Conservation (phyloP, 805 yeast species). For the Cyberlindnera galapagoensis region DNA sequence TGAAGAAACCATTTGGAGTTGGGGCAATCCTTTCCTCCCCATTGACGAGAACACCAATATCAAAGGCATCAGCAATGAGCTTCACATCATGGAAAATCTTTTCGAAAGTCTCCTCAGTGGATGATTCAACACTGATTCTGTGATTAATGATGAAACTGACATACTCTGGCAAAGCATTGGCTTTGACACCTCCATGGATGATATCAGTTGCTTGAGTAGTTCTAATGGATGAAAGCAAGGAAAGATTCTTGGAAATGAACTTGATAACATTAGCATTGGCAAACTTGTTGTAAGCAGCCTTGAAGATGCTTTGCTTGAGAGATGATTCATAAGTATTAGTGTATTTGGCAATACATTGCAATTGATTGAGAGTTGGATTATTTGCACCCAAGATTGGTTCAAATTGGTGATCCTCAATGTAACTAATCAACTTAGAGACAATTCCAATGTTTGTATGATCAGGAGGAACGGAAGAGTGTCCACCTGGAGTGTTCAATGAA, state of each 20-base stretch:
- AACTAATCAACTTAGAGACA: constrained; percentile 43
- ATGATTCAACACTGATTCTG: constrained; percentile 45
- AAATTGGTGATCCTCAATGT: constrained; percentile 51
- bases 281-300: constrained; percentile 27
- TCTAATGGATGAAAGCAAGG: constrained; percentile 31
- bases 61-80: constrained; percentile 34
- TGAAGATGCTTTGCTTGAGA: constrained; percentile 26
- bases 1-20: constrained; percentile 34
- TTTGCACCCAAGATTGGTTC: constrained; percentile 35
- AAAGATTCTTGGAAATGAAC: constrained; percentile 33
- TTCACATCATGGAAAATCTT: constrained; percentile 28
- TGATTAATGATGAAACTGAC: constrained; percentile 46
- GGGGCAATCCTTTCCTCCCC: constrained; percentile 6
- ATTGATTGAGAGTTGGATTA: constrained; percentile 49
- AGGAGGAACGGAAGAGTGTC: constrained; percentile 69
- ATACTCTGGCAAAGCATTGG: constrained; percentile 61
- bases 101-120: constrained; percentile 25
- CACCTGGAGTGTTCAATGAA: constrained; percentile 56
- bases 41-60: constrained; percentile 18
- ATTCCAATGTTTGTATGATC: constrained; percentile 73
- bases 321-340: constrained; percentile 13
- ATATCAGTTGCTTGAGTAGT: constrained; percentile 46
- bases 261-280: constrained; percentile 33
- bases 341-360: constrained; percentile 60
- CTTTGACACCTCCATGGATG: constrained; percentile 56